Base-by-base conservation (phyloP, 129 eudicot species). In the Centaurea solstitialis region DNA sequence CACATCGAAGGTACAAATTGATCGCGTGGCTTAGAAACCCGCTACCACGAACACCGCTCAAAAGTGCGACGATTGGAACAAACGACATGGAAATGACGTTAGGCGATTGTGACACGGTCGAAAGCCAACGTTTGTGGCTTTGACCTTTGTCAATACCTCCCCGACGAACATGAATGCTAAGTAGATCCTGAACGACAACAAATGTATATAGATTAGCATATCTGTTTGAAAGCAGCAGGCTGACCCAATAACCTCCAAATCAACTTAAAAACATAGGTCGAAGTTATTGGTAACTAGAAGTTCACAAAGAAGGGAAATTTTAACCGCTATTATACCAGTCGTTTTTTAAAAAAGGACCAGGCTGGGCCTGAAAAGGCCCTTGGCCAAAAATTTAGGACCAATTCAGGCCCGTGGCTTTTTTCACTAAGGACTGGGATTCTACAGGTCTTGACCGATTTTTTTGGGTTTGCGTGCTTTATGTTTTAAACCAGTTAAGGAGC, bases 1-100 rank as follows among this genome's bases (percentile, higher is more conserved):
- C 83, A 95, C 99, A 95, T 82, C 99, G 87, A 10, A 95, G 88
- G 80, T 95, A 95, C 40, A 95, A 91, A 80, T 95, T 95, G n/a
- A 95, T 90, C 1, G 99, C 99, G 38, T 95, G 99, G 86, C 89
- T 95, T 33, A 95, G 79, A 82, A 95, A 95, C 8, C 99, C 98
- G 70, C 98, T 91, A 79, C 99, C 99, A 47, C 87, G 92, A 18
- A 93, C 89, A 23, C 99, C 99, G 82, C 87, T 86, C 72, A 95
- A 84, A 81, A 95, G 97, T 39, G 98, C 88, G 70, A 89, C 89
- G 17, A 95, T 91, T 13, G 99, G 99, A 79, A 95, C 92, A 79
- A 93, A 93, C 43, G 98, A 89, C 99, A 95, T 93, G 8, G 99
- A 91, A 80, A 89, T 88, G 76, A 87, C 99, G 68, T 89, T 89